Conservation (phyloP, 2,329 filamentous ascomycete genomes). For the Colletotrichum lentis region DNA sequence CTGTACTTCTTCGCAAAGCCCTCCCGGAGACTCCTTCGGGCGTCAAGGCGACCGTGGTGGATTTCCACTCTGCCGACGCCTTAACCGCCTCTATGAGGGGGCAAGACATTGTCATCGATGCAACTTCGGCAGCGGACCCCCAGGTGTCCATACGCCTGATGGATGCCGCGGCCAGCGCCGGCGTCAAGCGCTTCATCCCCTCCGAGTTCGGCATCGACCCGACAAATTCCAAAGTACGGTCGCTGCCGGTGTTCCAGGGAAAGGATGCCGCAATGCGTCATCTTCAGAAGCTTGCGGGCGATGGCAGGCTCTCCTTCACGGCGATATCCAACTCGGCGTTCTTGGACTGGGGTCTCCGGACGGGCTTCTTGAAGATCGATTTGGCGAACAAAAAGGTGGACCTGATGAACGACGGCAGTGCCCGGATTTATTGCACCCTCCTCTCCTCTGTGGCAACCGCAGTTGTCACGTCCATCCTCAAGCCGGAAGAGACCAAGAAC, state of each 20-base stretch:
- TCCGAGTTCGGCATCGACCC: slow-evolving; percentile 61
- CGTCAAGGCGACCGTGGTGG: slow-evolving; percentile 54
- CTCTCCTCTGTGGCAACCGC: slow-evolving; percentile 41
- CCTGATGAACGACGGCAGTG: slow-evolving; percentile 41
- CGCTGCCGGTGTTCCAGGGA: slow-evolving; percentile 31
- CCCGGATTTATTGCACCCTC: slow-evolving; percentile 38
- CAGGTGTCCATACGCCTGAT: slow-evolving; percentile 52
- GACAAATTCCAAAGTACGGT: slow-evolving; percentile 22
- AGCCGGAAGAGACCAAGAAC: slow-evolving; percentile 43
- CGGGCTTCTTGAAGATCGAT: slow-evolving; percentile 39
- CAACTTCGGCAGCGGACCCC: slow-evolving; percentile 49
- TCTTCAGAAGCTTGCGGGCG: slow-evolving; percentile 42
- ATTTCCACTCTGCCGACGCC: slow-evolving; percentile 56
- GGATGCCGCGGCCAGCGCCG: slow-evolving; percentile 65
- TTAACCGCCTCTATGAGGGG: slow-evolving; percentile 60
- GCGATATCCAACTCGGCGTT: slow-evolving; percentile 40
- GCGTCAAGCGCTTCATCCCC: slow-evolving; percentile 68
- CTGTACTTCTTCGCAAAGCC: slow-evolving; percentile 59
- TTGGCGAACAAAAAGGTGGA: slow-evolving; percentile 38
- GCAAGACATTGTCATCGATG: slow-evolving; percentile 63
- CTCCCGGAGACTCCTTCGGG: slow-evolving; percentile 40
- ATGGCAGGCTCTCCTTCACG: slow-evolving; percentile 26
- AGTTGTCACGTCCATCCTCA: slow-evolving; percentile 40
- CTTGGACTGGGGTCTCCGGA: slow-evolving; percentile 42
- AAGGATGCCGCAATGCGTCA: slow-evolving; percentile 35